These are phyloP conservation scores for Inga leiocalycina DNA, from an alignment of 306 rosid species.

Conservation along the genomic window DNA sequence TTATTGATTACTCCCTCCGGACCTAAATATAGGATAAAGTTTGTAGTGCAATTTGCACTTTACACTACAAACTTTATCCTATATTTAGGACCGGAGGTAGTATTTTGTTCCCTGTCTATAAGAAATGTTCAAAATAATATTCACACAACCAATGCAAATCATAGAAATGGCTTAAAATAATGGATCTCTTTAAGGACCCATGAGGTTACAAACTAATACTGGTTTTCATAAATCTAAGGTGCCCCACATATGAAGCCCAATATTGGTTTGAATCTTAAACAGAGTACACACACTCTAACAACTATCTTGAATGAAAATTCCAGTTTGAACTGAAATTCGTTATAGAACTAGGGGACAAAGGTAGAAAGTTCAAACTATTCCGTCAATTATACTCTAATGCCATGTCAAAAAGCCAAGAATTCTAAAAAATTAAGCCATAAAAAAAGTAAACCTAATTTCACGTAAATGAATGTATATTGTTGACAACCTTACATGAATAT, in stretches of 20 bases:
- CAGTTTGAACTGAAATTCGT: background rate
- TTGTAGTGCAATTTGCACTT: no score
- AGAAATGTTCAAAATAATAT: background rate
- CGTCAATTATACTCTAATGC: background rate
- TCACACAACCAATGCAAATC: conserved; percentile 9
- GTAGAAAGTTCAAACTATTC: background rate
- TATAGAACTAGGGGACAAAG: background rate
- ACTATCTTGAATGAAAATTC: background rate
- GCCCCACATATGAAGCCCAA: background rate
- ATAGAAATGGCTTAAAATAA: background rate
- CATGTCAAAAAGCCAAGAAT: background rate
- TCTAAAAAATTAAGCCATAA: background rate
- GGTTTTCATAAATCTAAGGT: background rate
- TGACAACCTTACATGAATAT: background rate
- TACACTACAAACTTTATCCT: no score
- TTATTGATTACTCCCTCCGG: no score
- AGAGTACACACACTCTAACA: background rate
- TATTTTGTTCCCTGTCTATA: background rate
- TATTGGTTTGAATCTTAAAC: background rate
- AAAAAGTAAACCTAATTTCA: background rate
- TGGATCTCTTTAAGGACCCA: background rate
- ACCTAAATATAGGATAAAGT: no score
- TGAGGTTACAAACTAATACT: background rate
- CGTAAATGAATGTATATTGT: background rate
- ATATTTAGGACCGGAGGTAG: no score